Conservation (phyloP, 371 early-diverging fungal genomes). For the Rhizopus sp. region DNA sequence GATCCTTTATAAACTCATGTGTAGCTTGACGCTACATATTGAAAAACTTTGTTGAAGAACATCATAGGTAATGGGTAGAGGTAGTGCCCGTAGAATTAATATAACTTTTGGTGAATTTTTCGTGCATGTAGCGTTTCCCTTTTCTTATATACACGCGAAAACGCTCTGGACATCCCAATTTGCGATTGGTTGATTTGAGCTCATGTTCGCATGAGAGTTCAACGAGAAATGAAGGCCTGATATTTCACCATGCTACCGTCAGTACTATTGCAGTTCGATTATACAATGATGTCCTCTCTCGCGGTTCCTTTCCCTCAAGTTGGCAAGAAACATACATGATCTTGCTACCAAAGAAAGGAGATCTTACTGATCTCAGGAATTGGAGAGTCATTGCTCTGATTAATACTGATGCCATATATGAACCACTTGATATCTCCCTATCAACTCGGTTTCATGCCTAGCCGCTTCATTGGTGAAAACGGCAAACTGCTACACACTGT, state of each 20-base stretch:
- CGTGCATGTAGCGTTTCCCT: too few relatives aligned
- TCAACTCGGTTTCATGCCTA: slow-evolving; percentile 18
- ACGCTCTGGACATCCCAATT: background rate
- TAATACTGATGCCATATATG: slow-evolving; percentile 8
- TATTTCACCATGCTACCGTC: background rate
- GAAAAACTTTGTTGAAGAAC: too few relatives aligned
- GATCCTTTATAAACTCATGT: too few relatives aligned
- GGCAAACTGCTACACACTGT: background rate
- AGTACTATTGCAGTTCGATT: slow-evolving; percentile 6
- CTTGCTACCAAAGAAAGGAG: slow-evolving; percentile 29
- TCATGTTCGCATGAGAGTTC: slow-evolving; percentile 1
- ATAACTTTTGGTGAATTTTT: too few relatives aligned
- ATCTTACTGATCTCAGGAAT: slow-evolving; percentile 14
- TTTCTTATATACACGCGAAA: too few relatives aligned
- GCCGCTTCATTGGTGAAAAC: slow-evolving; percentile 16
- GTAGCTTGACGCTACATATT: too few relatives aligned
- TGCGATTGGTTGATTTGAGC: background rate
- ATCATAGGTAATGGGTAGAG: too few relatives aligned
- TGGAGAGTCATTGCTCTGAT: slow-evolving; percentile 26
- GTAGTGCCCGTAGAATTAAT: too few relatives aligned
- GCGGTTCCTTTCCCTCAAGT: slow-evolving; percentile 11
- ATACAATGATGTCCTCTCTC: slow-evolving; percentile 18
- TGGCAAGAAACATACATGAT: slow-evolving; percentile 30
- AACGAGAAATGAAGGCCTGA: background rate
- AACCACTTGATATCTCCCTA: background rate